phyloP scores from a whole-genome alignment of 345 rosid genomes.

The Salix koriyanagi region DNA sequence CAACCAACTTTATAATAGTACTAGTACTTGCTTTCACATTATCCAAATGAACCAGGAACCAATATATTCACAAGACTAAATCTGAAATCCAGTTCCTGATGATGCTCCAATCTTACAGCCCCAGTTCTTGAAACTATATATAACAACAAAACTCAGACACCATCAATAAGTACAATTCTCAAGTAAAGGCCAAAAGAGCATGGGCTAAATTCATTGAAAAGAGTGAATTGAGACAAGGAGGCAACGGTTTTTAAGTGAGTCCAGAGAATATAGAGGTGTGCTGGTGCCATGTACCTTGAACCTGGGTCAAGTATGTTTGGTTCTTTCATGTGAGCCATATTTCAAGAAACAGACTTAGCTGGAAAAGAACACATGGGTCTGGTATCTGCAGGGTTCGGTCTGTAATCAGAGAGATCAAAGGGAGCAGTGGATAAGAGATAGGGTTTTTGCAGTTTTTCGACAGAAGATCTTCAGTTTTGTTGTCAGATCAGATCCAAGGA shows the following conservation, averaged over 20 bases:
- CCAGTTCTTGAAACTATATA: slow-evolving; percentile 26
- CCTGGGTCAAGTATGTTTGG: slow-evolving; percentile 34
- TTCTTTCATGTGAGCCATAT: slow-evolving; percentile 33
- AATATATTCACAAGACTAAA: slow-evolving; percentile 20
- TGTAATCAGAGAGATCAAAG: slow-evolving; percentile 32
- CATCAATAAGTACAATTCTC: slow-evolving; percentile 22
- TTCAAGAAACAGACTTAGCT: slow-evolving; percentile 44
- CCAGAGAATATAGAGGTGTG: slow-evolving; percentile 49
- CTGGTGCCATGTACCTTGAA: slow-evolving; percentile 52
- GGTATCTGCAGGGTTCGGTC: slow-evolving; percentile 33
- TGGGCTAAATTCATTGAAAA: slow-evolving; percentile 56
- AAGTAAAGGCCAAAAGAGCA: slow-evolving; percentile 45
- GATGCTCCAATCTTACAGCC: slow-evolving; percentile 12
- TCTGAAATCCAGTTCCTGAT: slow-evolving; percentile 11
- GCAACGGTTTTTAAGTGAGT: slow-evolving; percentile 40
- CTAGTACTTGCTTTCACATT: neutral
- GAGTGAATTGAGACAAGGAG: slow-evolving; percentile 44
- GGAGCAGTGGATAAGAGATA: slow-evolving; percentile 34
- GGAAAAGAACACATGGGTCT: slow-evolving; percentile 36
- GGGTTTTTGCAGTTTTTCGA: slow-evolving; percentile 23
- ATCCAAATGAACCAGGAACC: slow-evolving; percentile 15
- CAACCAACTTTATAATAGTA: neutral
- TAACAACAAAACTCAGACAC: slow-evolving; percentile 20
- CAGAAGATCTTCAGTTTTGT: slow-evolving; percentile 43
- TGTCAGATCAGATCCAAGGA: slow-evolving; percentile 44